Evolutionary conservation across 2,329 filamentous ascomycete genomes (phyloP), one percentile per base, ranked within the genome.

Genomic region (Setomelanomma holmii): DNA sequence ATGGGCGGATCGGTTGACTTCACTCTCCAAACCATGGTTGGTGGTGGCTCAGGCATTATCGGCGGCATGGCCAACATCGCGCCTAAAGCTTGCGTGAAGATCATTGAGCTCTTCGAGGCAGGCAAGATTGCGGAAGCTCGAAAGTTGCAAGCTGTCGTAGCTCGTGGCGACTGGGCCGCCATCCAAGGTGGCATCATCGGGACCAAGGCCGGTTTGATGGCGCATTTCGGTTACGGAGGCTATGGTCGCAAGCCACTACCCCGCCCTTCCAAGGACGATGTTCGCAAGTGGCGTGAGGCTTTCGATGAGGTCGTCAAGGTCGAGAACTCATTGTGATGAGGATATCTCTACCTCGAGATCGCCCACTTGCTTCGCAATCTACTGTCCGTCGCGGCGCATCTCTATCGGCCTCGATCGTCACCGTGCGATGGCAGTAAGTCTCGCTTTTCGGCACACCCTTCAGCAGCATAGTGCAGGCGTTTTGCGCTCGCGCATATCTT

Each of bases 1-100:
- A 84, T 89, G 64, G 89, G 87, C 36, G 89, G 89, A 49, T 88
- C 85, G 42, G 87, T 87, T 45, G 89, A 92, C 75, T 91, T 91
- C 73, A 87, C 86, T 11, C 75, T 91, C 11, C 89, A 90, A 71
- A 86, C 86, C 1, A 74, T 90, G 34, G 80, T 89, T 38, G 87
- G 85, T 4, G 89, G 89, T 20, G 89, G 86, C 3, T 84, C 87
- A 51, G 89, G 89, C 27, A 83, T 89, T 64, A 88, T 92, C 56
- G 86, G 85, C 12, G 89, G 89, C 11, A 79, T 89, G 48, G 89
- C 83, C 23, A 92, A 93, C 71, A 78, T 92, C 39, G 82, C 86
- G 2, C 89, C 88, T 24, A 86, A 83, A 65, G 78, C 86, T 3
- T 89, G 87, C 71, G 81, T 87, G 21, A 77, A 84, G 64, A 76